Evolutionary conservation across 2,329 filamentous ascomycete species (phyloP), one percentile per base, ranked within the genome.

Genomic region (Xylaria sp.): DNA sequence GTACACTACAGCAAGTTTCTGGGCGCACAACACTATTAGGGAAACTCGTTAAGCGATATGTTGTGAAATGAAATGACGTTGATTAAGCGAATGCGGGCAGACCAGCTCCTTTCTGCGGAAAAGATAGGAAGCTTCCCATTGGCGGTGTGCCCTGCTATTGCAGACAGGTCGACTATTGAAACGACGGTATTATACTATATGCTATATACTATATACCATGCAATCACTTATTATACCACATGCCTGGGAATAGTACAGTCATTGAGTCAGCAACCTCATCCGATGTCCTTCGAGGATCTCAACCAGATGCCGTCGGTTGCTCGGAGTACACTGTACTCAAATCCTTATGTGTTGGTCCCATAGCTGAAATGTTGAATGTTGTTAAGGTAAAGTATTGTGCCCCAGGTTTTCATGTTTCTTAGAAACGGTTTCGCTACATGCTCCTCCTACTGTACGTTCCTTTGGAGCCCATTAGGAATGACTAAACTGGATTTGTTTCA

Each of bases 401-500:
- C 55, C 49, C 48, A 52, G 33, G 33, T 57, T 62, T 62, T 39
- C 12, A 25, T 58, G 52, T 62, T 46, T 59, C 51, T 39, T 46
- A n/a, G 51, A 36, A 58, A 62, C 18, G 58, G 58, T 55, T 51
- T 55, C 36, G 49, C 36, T 39, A 39, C 52, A 39, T 28, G 39
- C 36, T 65, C 66, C 66, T 62, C 6, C 52, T 55, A 33, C 46
- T 54, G 43, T 18, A 43, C 20, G 46, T 51, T 60, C 59, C 63
- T 66, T 56, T 39, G 28, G 58, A 60, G 63, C 31, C 57, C 57
- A 20, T 13, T 12, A 49, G 57, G 43, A 59, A 20, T 28, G 56
- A 54, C 58, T 63, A 64, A 46, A 41, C 59, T 63, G 25, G 46
- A 60, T 61, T 43, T 63, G 25, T 28, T 63, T 61, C 43, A 43